Percentiles rank a stretch among this genome's conserved stretches.
phyloP scores from a whole-genome alignment of 176 grass and related monocot species.

The Pharus latifolius region DNA sequence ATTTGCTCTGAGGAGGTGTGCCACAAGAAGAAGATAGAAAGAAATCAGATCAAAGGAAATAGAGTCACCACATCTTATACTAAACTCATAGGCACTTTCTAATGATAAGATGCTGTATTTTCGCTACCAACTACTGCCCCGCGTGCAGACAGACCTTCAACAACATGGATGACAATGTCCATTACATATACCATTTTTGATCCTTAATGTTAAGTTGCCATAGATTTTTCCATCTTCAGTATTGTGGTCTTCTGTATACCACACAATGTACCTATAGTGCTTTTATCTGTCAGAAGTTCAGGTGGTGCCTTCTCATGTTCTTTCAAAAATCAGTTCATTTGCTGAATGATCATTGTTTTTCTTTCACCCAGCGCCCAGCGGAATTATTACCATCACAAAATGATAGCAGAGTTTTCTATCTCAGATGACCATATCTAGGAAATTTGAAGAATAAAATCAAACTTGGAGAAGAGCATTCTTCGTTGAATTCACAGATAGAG shows the following conservation, averaged over 20 bases:
- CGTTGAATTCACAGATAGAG: too few relatives aligned
- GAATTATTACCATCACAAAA: not conserved
- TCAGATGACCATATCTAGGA: not conserved
- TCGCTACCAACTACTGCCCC: not conserved
- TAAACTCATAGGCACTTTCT: not conserved
- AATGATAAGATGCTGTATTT: not conserved
- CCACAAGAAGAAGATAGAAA: not conserved
- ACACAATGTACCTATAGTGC: not conserved
- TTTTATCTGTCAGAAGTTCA: not conserved
- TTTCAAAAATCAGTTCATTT: not conserved
- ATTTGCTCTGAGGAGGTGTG: constrained; percentile 26
- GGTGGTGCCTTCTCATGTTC: not conserved
- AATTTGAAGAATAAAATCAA: not conserved
- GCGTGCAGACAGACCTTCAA: not conserved
- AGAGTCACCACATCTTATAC: not conserved
- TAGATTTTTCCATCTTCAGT: not conserved
- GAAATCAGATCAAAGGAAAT: not conserved
- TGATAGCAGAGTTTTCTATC: not conserved
- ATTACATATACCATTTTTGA: not conserved
- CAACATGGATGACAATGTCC: not conserved
- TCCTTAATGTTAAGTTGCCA: not conserved
- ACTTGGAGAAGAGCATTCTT: too few relatives aligned
- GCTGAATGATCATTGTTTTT: not conserved
- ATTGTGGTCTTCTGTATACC: not conserved
- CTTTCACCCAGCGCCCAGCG: not conserved